Evolutionary conservation across 352 stramenopile species (phyloP).

Genomic region (Globisporangium polare): DNA sequence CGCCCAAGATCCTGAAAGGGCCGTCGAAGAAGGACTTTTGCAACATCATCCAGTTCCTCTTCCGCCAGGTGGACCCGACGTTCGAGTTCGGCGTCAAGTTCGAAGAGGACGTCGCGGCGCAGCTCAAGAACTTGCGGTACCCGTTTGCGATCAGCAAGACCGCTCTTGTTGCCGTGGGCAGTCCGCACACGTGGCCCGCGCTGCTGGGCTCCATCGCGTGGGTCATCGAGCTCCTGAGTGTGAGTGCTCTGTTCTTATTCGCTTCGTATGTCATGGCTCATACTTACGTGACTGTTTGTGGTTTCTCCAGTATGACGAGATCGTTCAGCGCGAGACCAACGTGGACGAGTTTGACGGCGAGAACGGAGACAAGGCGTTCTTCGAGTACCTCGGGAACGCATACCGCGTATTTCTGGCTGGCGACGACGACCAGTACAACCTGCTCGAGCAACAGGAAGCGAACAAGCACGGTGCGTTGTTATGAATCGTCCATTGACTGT

Average conservation of each 20-base stretch:
- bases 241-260: slow-evolving; percentile 25
- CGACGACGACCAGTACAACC: slow-evolving; percentile 89
- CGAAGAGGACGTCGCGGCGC: slow-evolving; percentile 67
- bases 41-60: slow-evolving; percentile 97
- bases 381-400: slow-evolving; percentile 90
- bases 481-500: background rate
- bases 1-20: slow-evolving; percentile 85
- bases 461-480: slow-evolving; percentile 37
- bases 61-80: slow-evolving; percentile 92
- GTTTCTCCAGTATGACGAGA: slow-evolving; percentile 77
- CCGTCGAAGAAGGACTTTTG: slow-evolving; percentile 97
- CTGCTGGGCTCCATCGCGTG: slow-evolving; percentile 96
- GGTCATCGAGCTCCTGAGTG: slow-evolving; percentile 94
- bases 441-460: slow-evolving; percentile 79
- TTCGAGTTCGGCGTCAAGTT: slow-evolving; percentile 76
- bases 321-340: slow-evolving; percentile 52
- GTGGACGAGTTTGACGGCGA: slow-evolving; percentile 66
- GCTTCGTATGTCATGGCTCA: background rate
- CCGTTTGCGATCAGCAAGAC: slow-evolving; percentile 97
- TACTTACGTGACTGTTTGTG: background rate
- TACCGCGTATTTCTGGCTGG: slow-evolving; percentile 94
- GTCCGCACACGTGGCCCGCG: slow-evolving; percentile 94
- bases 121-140: slow-evolving; percentile 87
- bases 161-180: slow-evolving; percentile 91
- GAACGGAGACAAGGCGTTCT: slow-evolving; percentile 90